Percentiles rank a stretch among this genome's conserved stretches.
phyloP scores from a whole-genome alignment of 1,139 yeast genomes.

The Arxiozyma slooffiae region DNA sequence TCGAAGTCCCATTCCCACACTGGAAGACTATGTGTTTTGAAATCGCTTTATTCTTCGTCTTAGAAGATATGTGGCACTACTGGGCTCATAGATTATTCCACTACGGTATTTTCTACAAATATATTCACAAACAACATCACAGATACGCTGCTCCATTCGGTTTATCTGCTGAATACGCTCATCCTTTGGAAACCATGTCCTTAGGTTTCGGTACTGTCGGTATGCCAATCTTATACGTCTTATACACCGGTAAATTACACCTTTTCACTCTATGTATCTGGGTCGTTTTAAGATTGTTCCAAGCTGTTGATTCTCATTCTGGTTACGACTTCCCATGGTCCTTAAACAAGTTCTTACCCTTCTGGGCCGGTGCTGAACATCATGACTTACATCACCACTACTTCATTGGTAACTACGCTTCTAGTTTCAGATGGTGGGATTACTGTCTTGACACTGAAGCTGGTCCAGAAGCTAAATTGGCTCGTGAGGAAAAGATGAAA shows the following conservation, averaged over 20 bases:
- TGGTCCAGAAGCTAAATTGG: slow-evolving; percentile 54
- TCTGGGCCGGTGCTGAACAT: slow-evolving; percentile 98
- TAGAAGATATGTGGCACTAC: slow-evolving; percentile 95
- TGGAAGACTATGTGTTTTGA: slow-evolving; percentile 50
- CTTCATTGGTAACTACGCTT: slow-evolving; percentile 85
- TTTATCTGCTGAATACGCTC: slow-evolving; percentile 92
- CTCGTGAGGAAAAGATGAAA: slow-evolving; percentile 51
- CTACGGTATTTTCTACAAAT: slow-evolving; percentile 74
- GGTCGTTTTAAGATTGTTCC: slow-evolving; percentile 82
- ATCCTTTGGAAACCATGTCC: slow-evolving; percentile 83
- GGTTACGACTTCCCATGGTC: slow-evolving; percentile 98
- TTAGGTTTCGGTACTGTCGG: slow-evolving; percentile 94
- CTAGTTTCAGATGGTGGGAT: slow-evolving; percentile 94
- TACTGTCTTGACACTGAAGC: slow-evolving; percentile 73
- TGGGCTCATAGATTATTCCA: slow-evolving; percentile 87
- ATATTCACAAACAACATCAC: slow-evolving; percentile 93
- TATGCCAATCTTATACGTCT: slow-evolving; percentile 65
- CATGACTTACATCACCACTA: slow-evolving; percentile 94
- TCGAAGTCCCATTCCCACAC: slow-evolving; percentile 76
- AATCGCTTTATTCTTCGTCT: slow-evolving; percentile 61
- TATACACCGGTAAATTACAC: slow-evolving; percentile 61
- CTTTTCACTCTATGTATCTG: slow-evolving; percentile 74
- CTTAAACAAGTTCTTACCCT: slow-evolving; percentile 76
- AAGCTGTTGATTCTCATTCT: slow-evolving; percentile 93
- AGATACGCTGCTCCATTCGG: slow-evolving; percentile 97